A percentile compares a stretch with the other conserved stretches of the same genome.
These are phyloP conservation scores for Microsporum audouinii DNA, from an alignment of 2,329 filamentous ascomycete genomes.

Conservation along the genomic window DNA sequence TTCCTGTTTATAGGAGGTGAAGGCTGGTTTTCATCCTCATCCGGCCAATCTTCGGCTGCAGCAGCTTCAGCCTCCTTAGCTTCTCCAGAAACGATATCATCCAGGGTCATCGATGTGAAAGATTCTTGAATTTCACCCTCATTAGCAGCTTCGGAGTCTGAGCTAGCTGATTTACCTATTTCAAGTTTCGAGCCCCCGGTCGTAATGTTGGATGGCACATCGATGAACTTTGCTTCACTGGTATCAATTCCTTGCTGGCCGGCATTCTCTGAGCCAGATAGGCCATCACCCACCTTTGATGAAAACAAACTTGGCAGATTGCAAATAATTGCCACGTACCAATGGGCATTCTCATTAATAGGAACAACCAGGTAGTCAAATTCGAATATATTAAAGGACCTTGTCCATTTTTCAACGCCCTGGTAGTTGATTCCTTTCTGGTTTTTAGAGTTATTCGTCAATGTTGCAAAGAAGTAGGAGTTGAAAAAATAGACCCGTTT, in stretches of 20 bases:
- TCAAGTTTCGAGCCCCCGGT: background rate
- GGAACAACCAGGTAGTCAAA: slow-evolving; percentile 87
- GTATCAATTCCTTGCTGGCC: background rate
- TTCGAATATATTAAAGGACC: slow-evolving; percentile 68
- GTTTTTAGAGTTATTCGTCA: slow-evolving; percentile 50
- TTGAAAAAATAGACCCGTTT: slow-evolving; percentile 77
- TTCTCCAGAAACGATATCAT: slow-evolving; percentile 12
- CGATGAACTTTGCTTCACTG: background rate
- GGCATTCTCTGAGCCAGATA: background rate
- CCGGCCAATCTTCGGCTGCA: slow-evolving; percentile 22
- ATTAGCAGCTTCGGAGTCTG: slow-evolving; percentile 10
- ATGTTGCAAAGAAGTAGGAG: slow-evolving; percentile 75
- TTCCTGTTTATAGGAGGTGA: background rate
- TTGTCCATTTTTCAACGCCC: slow-evolving; percentile 77
- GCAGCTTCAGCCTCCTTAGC: slow-evolving; percentile 6
- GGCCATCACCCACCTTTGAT: background rate
- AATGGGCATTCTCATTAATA: slow-evolving; percentile 77
- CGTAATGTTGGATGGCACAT: background rate
- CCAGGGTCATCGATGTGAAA: slow-evolving; percentile 23
- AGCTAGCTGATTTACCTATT: background rate
- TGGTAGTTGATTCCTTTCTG: slow-evolving; percentile 62
- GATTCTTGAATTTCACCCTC: slow-evolving; percentile 20
- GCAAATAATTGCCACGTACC: slow-evolving; percentile 93
- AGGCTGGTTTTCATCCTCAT: slow-evolving; percentile 21
- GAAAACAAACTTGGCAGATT: slow-evolving; percentile 51